Percentiles rank a stretch among this genome's conserved stretches.
Conservation (phyloP, 495 filamentous ascomycete genomes). For the Articulospora tetracladia region DNA sequence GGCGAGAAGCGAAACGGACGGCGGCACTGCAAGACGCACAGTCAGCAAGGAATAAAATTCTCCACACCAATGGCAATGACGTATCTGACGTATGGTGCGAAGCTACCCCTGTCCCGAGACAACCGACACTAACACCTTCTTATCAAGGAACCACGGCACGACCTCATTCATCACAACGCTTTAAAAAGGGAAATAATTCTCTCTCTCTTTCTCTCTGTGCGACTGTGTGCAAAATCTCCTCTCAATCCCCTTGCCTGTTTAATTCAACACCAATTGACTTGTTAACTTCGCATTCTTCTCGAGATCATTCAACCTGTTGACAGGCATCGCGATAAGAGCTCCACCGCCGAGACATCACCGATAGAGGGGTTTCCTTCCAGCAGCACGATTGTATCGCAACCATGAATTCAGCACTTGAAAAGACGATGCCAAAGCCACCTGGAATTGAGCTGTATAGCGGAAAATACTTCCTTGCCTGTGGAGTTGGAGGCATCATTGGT, state of each 20-base stretch:
- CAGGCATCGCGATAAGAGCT: slow-evolving; percentile 18
- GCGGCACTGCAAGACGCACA: slow-evolving; percentile 4
- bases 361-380: background rate
- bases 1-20: too few species aligned
- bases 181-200: background rate
- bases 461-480: slow-evolving; percentile 65
- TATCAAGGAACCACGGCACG: slow-evolving; percentile 17
- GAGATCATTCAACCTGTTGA: background rate
- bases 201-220: background rate
- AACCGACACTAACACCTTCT: slow-evolving; percentile 8
- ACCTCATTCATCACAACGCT: background rate
- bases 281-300: background rate
- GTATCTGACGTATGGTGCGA: background rate
- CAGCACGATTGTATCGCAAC: background rate
- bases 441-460: slow-evolving; percentile 62
- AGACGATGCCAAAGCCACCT: slow-evolving; percentile 23
- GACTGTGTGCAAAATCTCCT: background rate
- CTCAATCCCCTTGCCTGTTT: slow-evolving; percentile 4
- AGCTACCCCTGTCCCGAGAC: slow-evolving; percentile 16
- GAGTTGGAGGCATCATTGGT: slow-evolving; percentile 62
- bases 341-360: background rate
- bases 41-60: background rate
- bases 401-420: slow-evolving; percentile 22
- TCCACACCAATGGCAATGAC: slow-evolving; percentile 18
- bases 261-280: background rate